A percentile compares a stretch with the other conserved stretches of the same genome.
These are phyloP conservation scores for Kockovaella imperatae DNA, from an alignment of 768 basidiomycete genomes.

Conservation along the genomic window DNA sequence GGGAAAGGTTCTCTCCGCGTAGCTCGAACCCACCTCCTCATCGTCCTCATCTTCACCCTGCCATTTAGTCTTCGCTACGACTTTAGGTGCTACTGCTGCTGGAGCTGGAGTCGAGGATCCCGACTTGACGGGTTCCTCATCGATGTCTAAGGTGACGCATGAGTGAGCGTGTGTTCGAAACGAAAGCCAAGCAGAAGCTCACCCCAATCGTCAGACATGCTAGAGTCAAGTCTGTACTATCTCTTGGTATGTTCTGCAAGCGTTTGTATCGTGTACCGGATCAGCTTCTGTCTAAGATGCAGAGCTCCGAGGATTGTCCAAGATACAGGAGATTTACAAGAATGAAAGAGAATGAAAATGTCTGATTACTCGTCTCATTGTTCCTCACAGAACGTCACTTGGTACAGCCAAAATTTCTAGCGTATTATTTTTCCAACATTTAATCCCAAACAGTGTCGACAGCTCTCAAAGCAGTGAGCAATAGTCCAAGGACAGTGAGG, in stretches of 20 bases:
- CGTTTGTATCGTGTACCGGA: too few relatives aligned
- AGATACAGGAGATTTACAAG: too few relatives aligned
- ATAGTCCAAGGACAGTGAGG: background rate
- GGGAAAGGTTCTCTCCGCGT: background rate
- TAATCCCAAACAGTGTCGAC: background rate
- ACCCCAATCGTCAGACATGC: constrained; percentile 40
- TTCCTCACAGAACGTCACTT: too few relatives aligned
- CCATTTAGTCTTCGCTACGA: constrained; percentile 59
- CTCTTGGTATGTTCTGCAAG: too few relatives aligned
- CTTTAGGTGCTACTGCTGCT: constrained; percentile 8
- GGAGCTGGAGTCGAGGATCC: constrained; percentile 37
- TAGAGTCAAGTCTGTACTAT: background rate
- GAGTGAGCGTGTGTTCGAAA: background rate
- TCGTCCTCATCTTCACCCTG: constrained; percentile 84
- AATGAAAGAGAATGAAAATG: too few relatives aligned
- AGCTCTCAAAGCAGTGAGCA: background rate
- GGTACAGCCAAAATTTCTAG: too few relatives aligned
- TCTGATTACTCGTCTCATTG: too few relatives aligned
- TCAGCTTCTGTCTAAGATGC: too few relatives aligned
- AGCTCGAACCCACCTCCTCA: constrained; percentile 56
- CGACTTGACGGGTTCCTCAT: constrained; percentile 31
- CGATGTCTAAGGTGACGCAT: constrained; percentile 16
- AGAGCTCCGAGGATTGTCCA: background rate
- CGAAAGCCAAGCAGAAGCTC: too few relatives aligned
- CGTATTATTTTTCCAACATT: background rate